Conservation (phyloP, 108 stramenopile species). For the Cyclotella sp. region DNA sequence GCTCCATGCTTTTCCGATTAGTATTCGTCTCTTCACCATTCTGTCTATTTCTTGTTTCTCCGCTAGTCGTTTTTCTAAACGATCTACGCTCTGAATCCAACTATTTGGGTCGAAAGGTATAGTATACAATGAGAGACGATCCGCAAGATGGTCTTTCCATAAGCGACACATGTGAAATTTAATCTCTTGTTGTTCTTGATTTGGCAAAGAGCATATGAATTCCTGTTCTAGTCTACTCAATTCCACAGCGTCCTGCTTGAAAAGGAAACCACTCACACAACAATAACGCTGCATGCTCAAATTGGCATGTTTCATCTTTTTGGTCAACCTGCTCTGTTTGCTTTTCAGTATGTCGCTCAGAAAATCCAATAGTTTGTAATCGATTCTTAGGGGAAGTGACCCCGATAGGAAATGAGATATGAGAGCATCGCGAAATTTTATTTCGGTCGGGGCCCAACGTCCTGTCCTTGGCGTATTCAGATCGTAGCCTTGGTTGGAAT, state of each 20-base stretch:
- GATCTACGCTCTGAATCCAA: slow-evolving; percentile 78
- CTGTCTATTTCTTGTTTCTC: slow-evolving; percentile 68
- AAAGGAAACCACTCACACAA: slow-evolving; percentile 48
- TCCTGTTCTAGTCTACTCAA: slow-evolving; percentile 68
- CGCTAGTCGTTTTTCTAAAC: slow-evolving; percentile 69
- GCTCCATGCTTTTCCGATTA: slow-evolving; percentile 79
- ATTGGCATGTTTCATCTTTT: slow-evolving; percentile 91
- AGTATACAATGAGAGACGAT: slow-evolving; percentile 56
- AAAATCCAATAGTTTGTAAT: slow-evolving; percentile 83
- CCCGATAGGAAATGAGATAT: slow-evolving; percentile 68
- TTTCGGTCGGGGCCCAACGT: slow-evolving; percentile 80
- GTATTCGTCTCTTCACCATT: slow-evolving; percentile 70
- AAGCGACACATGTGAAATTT: slow-evolving; percentile 83
- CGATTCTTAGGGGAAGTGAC: slow-evolving; percentile 65
- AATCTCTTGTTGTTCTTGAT: slow-evolving; percentile 70
- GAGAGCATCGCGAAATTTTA: slow-evolving; percentile 73
- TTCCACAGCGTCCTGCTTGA: slow-evolving; percentile 48
- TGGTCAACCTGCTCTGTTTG: slow-evolving; percentile 85
- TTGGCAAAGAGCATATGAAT: slow-evolving; percentile 66
- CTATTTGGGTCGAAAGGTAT: slow-evolving; percentile 69
- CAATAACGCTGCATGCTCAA: slow-evolving; percentile 68
- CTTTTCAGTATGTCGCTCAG: slow-evolving; percentile 77
- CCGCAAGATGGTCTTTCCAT: slow-evolving; percentile 83
- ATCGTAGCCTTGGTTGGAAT: slow-evolving; percentile 17
- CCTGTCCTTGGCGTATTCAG: slow-evolving; percentile 56